These are phyloP conservation scores for Penicillium verrucosum DNA, from an alignment of 2,329 filamentous ascomycete species.

Conservation along the genomic window DNA sequence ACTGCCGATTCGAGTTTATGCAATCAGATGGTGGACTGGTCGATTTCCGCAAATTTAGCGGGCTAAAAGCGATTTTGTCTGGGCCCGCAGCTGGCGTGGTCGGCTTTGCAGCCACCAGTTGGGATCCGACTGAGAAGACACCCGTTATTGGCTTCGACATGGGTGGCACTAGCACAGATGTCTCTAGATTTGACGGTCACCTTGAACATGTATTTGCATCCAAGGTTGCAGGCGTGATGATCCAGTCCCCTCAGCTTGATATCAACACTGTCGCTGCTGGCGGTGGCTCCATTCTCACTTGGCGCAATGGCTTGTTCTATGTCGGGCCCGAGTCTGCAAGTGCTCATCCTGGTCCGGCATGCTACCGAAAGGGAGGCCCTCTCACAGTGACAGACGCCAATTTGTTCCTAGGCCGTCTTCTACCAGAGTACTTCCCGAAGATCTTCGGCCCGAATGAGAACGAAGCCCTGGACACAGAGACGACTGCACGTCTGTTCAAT, in stretches of 20 bases:
- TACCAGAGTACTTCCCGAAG: conserved; percentile 92
- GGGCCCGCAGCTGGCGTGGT: conserved; percentile 93
- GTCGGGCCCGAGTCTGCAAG: conserved; percentile 90
- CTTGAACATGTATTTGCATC: conserved; percentile 95
- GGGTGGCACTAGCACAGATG: conserved; percentile 87
- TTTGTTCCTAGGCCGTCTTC: conserved; percentile 75
- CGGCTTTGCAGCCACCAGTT: conserved; percentile 87
- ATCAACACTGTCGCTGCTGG: conserved; percentile 95
- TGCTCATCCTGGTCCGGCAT: conserved; percentile 86
- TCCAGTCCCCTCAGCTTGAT: conserved; percentile 86
- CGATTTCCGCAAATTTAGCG: conserved; percentile 65
- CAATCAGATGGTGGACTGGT: conserved; percentile 76
- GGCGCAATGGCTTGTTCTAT: conserved; percentile 84
- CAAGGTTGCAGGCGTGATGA: conserved; percentile 88
- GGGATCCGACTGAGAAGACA: conserved; percentile 74
- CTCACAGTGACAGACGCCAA: conserved; percentile 92
- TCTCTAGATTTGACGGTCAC: conserved; percentile 80
- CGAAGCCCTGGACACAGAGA: conserved; percentile 71
- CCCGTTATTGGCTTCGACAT: conserved; percentile 95
- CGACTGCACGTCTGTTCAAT: conserved; percentile 71
- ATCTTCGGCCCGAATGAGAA: conserved; percentile 92
- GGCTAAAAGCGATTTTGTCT: conserved; percentile 80
- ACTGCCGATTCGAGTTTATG: conserved; percentile 90
- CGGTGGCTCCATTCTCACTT: conserved; percentile 68
- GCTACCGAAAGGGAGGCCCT: conserved; percentile 87